These are phyloP conservation scores for Bombardia bombarda DNA, from an alignment of 495 filamentous ascomycete genomes.

Conservation along the genomic window DNA sequence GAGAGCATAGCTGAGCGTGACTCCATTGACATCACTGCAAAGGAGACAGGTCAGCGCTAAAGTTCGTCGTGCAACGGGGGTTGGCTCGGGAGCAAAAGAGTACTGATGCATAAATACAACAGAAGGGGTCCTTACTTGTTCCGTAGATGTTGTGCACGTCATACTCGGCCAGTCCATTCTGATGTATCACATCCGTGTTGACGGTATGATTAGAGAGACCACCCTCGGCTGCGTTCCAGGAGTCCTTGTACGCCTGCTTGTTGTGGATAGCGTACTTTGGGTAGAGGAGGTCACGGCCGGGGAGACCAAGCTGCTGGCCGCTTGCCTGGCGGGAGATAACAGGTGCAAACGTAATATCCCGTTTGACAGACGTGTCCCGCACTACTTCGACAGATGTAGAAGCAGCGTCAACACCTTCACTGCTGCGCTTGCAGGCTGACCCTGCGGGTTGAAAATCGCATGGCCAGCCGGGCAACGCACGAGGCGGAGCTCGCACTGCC, in stretches of 20 bases:
- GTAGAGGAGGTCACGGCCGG: slow-evolving; percentile 56
- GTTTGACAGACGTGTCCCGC: slow-evolving; percentile 2
- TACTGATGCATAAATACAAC: too few species aligned
- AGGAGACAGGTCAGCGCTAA: neutral
- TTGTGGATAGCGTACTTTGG: slow-evolving; percentile 74
- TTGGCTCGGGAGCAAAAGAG: too few species aligned
- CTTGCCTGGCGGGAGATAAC: slow-evolving; percentile 10
- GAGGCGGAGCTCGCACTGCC: slow-evolving; percentile 48
- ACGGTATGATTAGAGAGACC: slow-evolving; percentile 67
- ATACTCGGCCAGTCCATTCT: slow-evolving; percentile 65
- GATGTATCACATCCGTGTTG: slow-evolving; percentile 65
- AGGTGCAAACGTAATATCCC: slow-evolving; percentile 7
- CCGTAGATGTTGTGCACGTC: slow-evolving; percentile 83
- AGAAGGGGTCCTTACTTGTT: slow-evolving; percentile 42
- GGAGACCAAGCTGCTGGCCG: slow-evolving; percentile 46
- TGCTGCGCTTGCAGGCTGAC: slow-evolving; percentile 12
- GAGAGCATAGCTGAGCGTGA: slow-evolving; percentile 61
- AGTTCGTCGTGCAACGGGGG: too few species aligned
- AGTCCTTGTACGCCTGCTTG: slow-evolving; percentile 40
- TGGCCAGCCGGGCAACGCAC: slow-evolving; percentile 63
- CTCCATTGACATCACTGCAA: slow-evolving; percentile 65
- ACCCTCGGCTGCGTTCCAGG: slow-evolving; percentile 44
- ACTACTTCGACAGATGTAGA: neutral
- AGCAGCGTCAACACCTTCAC: neutral
- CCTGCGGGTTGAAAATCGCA: slow-evolving; percentile 59